These are phyloP conservation scores for Globisporangium okanoganense DNA, from an alignment of 352 stramenopile species.

Conservation along the genomic window DNA sequence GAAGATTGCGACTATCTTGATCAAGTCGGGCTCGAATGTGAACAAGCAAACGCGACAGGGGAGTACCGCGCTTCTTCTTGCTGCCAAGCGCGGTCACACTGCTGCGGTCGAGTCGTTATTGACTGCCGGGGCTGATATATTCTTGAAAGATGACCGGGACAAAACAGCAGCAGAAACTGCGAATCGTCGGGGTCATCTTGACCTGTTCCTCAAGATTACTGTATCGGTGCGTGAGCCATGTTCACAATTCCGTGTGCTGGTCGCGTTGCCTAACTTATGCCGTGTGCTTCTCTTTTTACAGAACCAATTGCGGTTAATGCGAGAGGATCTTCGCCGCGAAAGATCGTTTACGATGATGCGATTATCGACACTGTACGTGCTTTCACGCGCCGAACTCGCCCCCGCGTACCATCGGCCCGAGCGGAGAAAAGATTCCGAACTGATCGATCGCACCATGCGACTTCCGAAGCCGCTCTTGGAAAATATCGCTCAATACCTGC, in stretches of 20 bases:
- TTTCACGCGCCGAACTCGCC: slow-evolving; percentile 42
- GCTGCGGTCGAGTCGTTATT: slow-evolving; percentile 74
- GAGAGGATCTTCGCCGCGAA: slow-evolving; percentile 61
- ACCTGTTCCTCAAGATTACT: slow-evolving; percentile 84
- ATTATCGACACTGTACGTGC: slow-evolving; percentile 66
- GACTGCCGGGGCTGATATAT: slow-evolving; percentile 81
- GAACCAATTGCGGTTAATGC: slow-evolving; percentile 82
- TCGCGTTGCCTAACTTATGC: slow-evolving; percentile 1
- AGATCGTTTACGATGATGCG: slow-evolving; percentile 71
- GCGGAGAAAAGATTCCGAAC: slow-evolving; percentile 37
- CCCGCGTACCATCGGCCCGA: slow-evolving; percentile 39
- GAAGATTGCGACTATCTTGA: slow-evolving; percentile 73
- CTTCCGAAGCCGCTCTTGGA: slow-evolving; percentile 77
- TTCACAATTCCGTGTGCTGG: neutral
- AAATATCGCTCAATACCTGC: slow-evolving; percentile 74
- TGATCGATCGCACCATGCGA: slow-evolving; percentile 67
- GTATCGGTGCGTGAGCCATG: slow-evolving; percentile 37
- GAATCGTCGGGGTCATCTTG: slow-evolving; percentile 73
- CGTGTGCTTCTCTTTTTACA: slow-evolving; percentile 16
- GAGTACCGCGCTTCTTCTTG: slow-evolving; percentile 79
- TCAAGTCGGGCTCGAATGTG: slow-evolving; percentile 80
- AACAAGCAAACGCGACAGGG: slow-evolving; percentile 87
- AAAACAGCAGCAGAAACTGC: slow-evolving; percentile 84
- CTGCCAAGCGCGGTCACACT: slow-evolving; percentile 78
- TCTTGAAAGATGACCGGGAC: slow-evolving; percentile 83